phyloP scores from a whole-genome alignment of 139 green algal genomes.

The Picochlorum sp. region DNA sequence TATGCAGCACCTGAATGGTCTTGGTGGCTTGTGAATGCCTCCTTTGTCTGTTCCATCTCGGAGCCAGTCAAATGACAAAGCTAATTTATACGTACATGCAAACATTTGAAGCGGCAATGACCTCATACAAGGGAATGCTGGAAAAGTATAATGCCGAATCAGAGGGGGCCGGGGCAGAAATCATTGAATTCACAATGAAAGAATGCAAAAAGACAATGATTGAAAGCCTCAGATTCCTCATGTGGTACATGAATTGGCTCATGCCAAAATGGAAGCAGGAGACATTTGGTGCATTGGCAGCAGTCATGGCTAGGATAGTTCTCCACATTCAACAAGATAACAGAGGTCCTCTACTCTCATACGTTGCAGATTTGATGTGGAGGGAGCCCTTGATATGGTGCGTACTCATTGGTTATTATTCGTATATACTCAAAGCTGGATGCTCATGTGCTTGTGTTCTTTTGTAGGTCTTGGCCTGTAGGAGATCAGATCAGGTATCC shows the following conservation, averaged over 20 bases:
- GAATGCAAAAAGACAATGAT: slow-evolving; percentile 32
- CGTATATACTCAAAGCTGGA: no score
- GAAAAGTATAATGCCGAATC: background rate
- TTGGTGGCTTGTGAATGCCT: slow-evolving; percentile 48
- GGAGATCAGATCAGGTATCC: background rate
- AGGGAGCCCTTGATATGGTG: slow-evolving; percentile 56
- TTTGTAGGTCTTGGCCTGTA: background rate
- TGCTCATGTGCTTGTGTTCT: no score
- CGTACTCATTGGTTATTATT: background rate
- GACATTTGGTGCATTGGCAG: slow-evolving; percentile 3
- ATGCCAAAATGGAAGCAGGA: slow-evolving; percentile 33
- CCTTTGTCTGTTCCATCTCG: slow-evolving; percentile 69
- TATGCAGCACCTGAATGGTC: background rate
- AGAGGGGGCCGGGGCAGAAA: background rate
- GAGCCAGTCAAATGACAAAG: slow-evolving; percentile 35
- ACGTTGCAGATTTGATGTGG: slow-evolving; percentile 57
- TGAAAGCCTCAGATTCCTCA: slow-evolving; percentile 33
- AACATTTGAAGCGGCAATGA: slow-evolving; percentile 14
- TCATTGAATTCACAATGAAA: background rate
- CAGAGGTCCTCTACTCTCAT: slow-evolving; percentile 33
- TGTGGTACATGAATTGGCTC: slow-evolving; percentile 39
- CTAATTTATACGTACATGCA: slow-evolving; percentile 21
- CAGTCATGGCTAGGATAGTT: slow-evolving; percentile 8
- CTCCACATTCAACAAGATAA: background rate
- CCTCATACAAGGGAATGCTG: slow-evolving; percentile 21